These are phyloP conservation scores for Knoxdaviesia proteae DNA, from an alignment of 2,329 filamentous ascomycete genomes.

Conservation along the genomic window DNA sequence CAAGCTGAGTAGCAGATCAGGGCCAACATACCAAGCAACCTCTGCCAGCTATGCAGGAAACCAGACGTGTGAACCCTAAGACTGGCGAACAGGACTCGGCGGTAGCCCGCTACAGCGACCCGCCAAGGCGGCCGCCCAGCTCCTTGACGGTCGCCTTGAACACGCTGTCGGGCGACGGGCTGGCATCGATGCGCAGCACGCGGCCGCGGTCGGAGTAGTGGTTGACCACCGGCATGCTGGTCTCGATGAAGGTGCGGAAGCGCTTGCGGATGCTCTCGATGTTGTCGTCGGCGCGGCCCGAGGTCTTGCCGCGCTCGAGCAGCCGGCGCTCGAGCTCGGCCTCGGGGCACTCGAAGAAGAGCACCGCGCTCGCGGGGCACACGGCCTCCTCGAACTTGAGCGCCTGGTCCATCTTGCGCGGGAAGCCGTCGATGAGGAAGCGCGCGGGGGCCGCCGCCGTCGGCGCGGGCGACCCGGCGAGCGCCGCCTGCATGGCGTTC, in stretches of 20 bases:
- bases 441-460: conserved; percentile 25
- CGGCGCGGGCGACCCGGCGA: conserved; percentile 24
- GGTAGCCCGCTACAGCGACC: too few relatives aligned
- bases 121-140: conserved; percentile 14
- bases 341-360: conserved; percentile 92
- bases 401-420: conserved; percentile 92
- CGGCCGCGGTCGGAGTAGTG: conserved; percentile 57
- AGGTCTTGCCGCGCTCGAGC: conserved; percentile 79
- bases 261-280: conserved; percentile 89
- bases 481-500: conserved; percentile 65
- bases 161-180: conserved; percentile 40
- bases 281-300: conserved; percentile 82
- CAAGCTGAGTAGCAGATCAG: too few relatives aligned
- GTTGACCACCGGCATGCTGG: conserved; percentile 91
- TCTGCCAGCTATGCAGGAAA: too few relatives aligned
- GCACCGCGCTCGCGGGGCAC: conserved; percentile 61
- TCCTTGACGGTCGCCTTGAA: conserved; percentile 30
- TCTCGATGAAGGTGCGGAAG: conserved; percentile 84
- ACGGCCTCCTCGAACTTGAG: conserved; percentile 81
- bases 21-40: too few relatives aligned
- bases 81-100: conserved; percentile 6
- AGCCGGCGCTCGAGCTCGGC: conserved; percentile 67
- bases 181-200: conserved; percentile 64
- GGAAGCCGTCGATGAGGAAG: conserved; percentile 72
- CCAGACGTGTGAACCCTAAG: too few relatives aligned